Evolutionary conservation across 768 basidiomycete genomes (phyloP).

Genomic region (Collybia sordida): DNA sequence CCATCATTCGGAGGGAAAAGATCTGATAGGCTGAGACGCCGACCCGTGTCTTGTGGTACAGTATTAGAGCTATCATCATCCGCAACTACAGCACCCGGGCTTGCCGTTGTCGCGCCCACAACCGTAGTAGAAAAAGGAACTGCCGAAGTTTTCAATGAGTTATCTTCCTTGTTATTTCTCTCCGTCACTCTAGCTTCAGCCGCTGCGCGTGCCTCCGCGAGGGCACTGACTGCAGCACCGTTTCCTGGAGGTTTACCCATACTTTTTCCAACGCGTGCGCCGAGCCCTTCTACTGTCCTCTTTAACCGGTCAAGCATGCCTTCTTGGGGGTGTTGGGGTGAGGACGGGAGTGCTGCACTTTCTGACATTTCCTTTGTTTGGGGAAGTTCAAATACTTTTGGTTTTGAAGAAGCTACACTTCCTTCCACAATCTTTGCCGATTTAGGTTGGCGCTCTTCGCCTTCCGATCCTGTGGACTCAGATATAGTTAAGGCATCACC

Average conservation of each 20-base stretch:
- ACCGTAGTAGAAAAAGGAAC: conserved; percentile 10
- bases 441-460: conserved; percentile 48
- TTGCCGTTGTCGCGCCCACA: conserved; percentile 1
- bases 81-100: too few species aligned
- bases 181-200: conserved; percentile 73
- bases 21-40: conserved; percentile 60
- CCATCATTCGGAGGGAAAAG: conserved; percentile 42
- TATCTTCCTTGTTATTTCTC: conserved; percentile 51
- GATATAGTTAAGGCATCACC: conserved; percentile 37
- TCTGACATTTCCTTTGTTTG: background rate
- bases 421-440: conserved; percentile 42
- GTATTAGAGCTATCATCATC: too few species aligned
- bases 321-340: conserved; percentile 24
- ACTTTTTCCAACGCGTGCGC: conserved; percentile 55
- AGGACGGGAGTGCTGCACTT: background rate
- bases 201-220: conserved; percentile 66
- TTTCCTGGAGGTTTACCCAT: conserved; percentile 64
- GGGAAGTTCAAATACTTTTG: background rate
- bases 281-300: conserved; percentile 68
- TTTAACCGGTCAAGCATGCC: conserved; percentile 68
- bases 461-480: conserved; percentile 23
- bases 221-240: conserved; percentile 49
- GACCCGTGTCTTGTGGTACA: conserved; percentile 15
- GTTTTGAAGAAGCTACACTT: conserved; percentile 28
- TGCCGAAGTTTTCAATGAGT: conserved; percentile 23